Evolutionary conservation across 495 filamentous ascomycete genomes (phyloP).

Genomic region (Talaromyces ruber): DNA sequence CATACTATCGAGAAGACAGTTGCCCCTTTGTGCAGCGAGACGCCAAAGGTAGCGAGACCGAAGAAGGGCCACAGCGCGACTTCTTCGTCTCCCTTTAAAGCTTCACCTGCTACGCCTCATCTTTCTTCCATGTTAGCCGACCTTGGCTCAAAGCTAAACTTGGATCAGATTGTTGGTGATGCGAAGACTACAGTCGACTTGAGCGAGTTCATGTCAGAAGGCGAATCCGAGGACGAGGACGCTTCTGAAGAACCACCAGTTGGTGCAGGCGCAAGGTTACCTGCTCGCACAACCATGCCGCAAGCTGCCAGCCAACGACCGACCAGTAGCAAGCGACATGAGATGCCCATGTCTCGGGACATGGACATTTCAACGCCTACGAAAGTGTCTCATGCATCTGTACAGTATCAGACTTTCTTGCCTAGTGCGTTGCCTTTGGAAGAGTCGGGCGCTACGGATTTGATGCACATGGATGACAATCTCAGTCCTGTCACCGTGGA

Average conservation of each 20-base stretch:
- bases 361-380: conserved; percentile 25
- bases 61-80: conserved; percentile 1
- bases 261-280: conserved; percentile 29
- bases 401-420: conserved; percentile 15
- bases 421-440: conserved; percentile 19
- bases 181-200: conserved; percentile 21
- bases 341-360: conserved; percentile 16
- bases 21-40: conserved; percentile 18
- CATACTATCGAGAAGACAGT: conserved; percentile 47
- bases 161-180: conserved; percentile 43
- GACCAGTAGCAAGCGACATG: conserved; percentile 46
- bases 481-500: conserved; percentile 73
- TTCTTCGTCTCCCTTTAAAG: conserved; percentile 35
- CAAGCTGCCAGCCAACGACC: conserved; percentile 43
- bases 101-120: conserved; percentile 64
- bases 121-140: conserved; percentile 63
- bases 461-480: conserved; percentile 45
- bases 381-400: conserved; percentile 24
- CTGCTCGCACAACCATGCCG: conserved; percentile 49
- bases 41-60: neutral
- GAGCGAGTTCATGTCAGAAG: conserved; percentile 19
- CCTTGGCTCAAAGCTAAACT: conserved; percentile 53
- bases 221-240: conserved; percentile 19
- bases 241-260: conserved; percentile 10
- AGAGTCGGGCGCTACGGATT: conserved; percentile 36